Base-by-base conservation (phyloP, 2,329 filamentous ascomycete species). In the Clarireedia monteithiana region DNA sequence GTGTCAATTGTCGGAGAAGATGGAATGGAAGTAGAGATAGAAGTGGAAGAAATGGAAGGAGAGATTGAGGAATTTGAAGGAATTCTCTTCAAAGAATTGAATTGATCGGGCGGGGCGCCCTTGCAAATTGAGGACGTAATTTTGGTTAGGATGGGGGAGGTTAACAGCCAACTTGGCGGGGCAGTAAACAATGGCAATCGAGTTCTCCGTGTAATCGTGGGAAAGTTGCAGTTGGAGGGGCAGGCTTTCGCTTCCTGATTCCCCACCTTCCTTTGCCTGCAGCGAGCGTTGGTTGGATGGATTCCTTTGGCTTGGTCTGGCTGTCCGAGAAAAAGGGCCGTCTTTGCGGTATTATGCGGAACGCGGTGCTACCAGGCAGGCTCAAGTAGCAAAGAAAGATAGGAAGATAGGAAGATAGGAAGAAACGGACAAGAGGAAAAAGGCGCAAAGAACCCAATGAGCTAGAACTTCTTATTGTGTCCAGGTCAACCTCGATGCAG, bases 121-220 rank as follows among this genome's bases (percentile, higher is more conserved):
- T 55, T 55, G 47, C 53, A 30, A 50, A 55, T 55, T 55, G 53
- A 55, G 53, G 53, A 55, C 53, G 53, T 55, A 55, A 55, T 55
- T 55, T 55, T 55, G 53, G 27, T 50, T 55, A 50, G 30, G 47
- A 55, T 50, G 47, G 53, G 53, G 27, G 46, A 44, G 38, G 34
- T 45, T 36, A 47, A 45, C 42, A 40, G 53, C 53, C 53, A 55
- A 50, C 53, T 55, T 55, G 53, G 53, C 53, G 47, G 46, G 47
- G 38, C 30, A 47, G 52, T 44, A 42, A 44, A 34, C 4, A 34
- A 34, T 34, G 50, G 50, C 42, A 53, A 48, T 42, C 27, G 23
- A 49, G 15, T 38, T 47, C 26, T 45, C 27, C 23, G 20, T 15
- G 39, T 39, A 54, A 42, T 36, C 17, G 36, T 23, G 39, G 46